phyloP scores from a whole-genome alignment of 2,329 filamentous ascomycete species.

The Bipolaris sorokiniana region DNA sequence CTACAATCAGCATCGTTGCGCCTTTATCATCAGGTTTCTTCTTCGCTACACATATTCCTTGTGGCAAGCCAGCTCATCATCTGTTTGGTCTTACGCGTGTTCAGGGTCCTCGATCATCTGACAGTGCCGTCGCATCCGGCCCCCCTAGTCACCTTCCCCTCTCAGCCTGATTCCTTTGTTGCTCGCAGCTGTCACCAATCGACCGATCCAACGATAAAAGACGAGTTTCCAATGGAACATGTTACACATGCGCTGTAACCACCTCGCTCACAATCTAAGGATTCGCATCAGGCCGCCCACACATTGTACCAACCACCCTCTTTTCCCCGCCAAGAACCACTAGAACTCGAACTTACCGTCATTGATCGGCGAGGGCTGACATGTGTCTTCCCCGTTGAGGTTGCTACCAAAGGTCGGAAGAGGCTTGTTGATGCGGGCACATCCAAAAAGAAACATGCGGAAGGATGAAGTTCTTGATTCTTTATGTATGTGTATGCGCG shows the following conservation, averaged over 20 bases:
- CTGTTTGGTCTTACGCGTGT: background rate
- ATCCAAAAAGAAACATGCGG: too few relatives aligned
- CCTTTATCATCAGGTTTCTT: background rate
- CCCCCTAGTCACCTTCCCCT: constrained; percentile 1
- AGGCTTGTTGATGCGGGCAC: too few relatives aligned
- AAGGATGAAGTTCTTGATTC: too few relatives aligned
- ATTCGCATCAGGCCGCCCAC: background rate
- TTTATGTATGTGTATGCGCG: too few relatives aligned
- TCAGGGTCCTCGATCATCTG: background rate
- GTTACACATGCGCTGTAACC: background rate
- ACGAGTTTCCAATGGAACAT: background rate
- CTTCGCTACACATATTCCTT: background rate
- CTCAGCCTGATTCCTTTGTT: background rate
- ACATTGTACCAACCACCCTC: background rate
- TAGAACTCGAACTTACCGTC: background rate
- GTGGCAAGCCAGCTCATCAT: background rate
- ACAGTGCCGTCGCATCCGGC: constrained; percentile 1
- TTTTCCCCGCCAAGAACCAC: background rate
- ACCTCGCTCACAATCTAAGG: background rate
- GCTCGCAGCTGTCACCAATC: background rate
- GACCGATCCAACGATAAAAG: background rate
- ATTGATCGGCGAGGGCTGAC: background rate
- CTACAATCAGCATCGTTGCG: background rate
- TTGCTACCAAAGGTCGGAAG: background rate
- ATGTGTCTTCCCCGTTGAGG: background rate